Evolutionary conservation across 2,329 filamentous ascomycete genomes (phyloP).

Genomic region (Fusarium nelsonii): DNA sequence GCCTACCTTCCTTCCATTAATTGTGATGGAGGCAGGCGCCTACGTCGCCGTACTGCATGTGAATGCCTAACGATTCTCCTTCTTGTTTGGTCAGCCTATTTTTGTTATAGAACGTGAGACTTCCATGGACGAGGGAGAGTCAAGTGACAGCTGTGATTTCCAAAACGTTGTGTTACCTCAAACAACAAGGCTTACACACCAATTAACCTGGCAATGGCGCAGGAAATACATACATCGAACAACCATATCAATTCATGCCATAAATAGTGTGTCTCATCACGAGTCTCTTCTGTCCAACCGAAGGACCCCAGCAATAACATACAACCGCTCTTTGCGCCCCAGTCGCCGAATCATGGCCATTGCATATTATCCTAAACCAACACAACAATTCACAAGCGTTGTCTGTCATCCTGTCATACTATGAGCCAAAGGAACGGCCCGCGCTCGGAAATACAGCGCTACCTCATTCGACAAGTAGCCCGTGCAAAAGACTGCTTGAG

Average conservation of each 20-base stretch:
- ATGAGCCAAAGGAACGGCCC: constrained; percentile 21
- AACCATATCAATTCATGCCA: constrained; percentile 14
- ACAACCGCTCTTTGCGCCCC: constrained; percentile 18
- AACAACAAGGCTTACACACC: neutral
- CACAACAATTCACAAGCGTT: constrained; percentile 14
- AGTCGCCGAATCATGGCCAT: constrained; percentile 3
- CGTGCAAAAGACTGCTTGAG: constrained; percentile 12
- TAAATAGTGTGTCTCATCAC: constrained; percentile 9
- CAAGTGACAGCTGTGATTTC: neutral
- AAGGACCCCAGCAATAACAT: neutral
- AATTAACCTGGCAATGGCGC: neutral
- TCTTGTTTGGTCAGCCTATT: constrained; percentile 2
- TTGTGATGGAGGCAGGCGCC: neutral
- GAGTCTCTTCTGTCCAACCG: constrained; percentile 13
- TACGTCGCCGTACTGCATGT: neutral
- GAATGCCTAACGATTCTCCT: neutral
- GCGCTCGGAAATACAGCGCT: constrained; percentile 34
- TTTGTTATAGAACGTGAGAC: neutral
- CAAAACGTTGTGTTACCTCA: constrained; percentile 5
- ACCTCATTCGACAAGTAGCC: constrained; percentile 25
- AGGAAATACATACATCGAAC: constrained; percentile 15
- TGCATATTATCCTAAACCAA: neutral
- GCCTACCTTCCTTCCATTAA: too few species aligned
- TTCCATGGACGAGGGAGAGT: constrained; percentile 3
- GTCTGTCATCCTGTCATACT: constrained; percentile 17